A percentile compares a stretch with the other conserved stretches of the same genome.
Conservation (phyloP, 2,329 filamentous ascomycete genomes). For the Ophiostoma pallidulum region DNA sequence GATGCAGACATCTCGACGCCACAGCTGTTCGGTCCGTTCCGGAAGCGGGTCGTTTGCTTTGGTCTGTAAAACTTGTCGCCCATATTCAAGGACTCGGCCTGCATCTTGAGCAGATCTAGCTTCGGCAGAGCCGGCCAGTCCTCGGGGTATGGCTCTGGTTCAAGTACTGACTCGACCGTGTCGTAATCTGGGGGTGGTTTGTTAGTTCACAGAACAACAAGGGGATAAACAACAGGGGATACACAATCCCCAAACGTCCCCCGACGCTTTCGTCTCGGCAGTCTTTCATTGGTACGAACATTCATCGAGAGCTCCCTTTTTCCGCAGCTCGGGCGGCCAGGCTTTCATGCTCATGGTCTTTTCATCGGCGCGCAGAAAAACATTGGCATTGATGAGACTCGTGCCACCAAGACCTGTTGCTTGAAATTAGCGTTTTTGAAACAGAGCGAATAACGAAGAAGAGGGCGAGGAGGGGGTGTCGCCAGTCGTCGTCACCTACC, state of each 20-base stretch:
- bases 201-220: background rate
- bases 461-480: too few species aligned
- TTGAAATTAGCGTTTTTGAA: too few species aligned
- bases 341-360: constrained; percentile 41
- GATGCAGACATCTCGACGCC: constrained; percentile 56
- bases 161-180: constrained; percentile 44
- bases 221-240: background rate
- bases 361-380: constrained; percentile 52
- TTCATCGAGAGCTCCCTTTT: constrained; percentile 32
- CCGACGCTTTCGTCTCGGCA: too few species aligned
- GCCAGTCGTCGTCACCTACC: constrained; percentile 27
- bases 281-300: constrained; percentile 37
- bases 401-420: constrained; percentile 51
- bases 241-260: too few species aligned
- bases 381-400: constrained; percentile 57
- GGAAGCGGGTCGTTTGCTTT: constrained; percentile 54
- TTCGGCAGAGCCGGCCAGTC: constrained; percentile 51
- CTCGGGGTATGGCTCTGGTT: constrained; percentile 49
- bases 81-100: constrained; percentile 44
- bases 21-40: constrained; percentile 49
- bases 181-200: constrained; percentile 40
- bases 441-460: too few species aligned
- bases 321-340: constrained; percentile 51
- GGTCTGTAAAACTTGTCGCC: constrained; percentile 45
- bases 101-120: constrained; percentile 44